Conservation (phyloP, 768 basidiomycete species). For the Leccinum broughii region DNA sequence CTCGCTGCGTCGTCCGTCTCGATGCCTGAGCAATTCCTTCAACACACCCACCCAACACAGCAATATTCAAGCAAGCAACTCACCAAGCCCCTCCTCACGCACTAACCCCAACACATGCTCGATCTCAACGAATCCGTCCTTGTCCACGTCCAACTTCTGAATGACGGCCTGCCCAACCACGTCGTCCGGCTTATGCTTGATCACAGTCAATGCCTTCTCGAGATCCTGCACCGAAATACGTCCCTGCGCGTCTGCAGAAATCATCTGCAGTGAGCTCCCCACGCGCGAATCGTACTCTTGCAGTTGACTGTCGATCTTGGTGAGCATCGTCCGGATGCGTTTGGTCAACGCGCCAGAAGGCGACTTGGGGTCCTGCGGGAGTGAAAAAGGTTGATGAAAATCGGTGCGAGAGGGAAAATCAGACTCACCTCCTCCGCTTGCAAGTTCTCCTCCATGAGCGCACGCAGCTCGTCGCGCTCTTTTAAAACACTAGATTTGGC, state of each 20-base stretch:
- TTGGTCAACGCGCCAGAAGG: conserved; percentile 87
- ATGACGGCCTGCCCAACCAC: conserved; percentile 85
- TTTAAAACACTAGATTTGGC: conserved; percentile 94
- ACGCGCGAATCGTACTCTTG: conserved; percentile 90
- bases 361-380: conserved; percentile 70
- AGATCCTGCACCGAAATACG: conserved; percentile 88
- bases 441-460: conserved; percentile 93
- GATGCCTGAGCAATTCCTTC: conserved; percentile 50
- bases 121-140: conserved; percentile 93
- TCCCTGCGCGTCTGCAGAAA: conserved; percentile 82
- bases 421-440: conserved; percentile 75
- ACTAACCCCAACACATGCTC: conserved; percentile 92
- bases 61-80: conserved; percentile 20
- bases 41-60: not conserved
- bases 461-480: conserved; percentile 89
- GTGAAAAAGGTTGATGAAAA: not conserved
- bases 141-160: conserved; percentile 93
- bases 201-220: conserved; percentile 87
- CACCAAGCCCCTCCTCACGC: conserved; percentile 83
- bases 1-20: conserved; percentile 84
- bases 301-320: conserved; percentile 91
- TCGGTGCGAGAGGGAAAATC: not conserved
- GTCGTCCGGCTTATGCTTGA: conserved; percentile 91
- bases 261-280: conserved; percentile 81
- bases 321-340: conserved; percentile 93